Conservation (phyloP, 352 stramenopile genomes). For the Phytopythium litorale region DNA sequence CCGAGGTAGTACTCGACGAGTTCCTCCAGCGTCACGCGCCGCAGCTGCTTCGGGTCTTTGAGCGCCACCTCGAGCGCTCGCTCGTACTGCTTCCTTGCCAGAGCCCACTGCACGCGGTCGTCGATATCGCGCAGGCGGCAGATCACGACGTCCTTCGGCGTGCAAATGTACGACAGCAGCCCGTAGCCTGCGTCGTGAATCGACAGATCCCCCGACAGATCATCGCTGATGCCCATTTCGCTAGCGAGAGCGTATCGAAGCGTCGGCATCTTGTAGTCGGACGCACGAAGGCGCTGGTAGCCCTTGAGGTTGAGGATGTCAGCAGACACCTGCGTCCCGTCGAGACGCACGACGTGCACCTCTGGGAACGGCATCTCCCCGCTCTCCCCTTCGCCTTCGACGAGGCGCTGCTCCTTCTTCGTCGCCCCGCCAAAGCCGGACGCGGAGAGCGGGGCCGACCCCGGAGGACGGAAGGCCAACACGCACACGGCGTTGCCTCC, state of each 20-base stretch:
- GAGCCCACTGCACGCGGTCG: slow-evolving; percentile 69
- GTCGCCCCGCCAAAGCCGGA: slow-evolving; percentile 19
- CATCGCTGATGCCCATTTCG: slow-evolving; percentile 7
- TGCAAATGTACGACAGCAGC: slow-evolving; percentile 72
- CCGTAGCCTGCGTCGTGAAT: slow-evolving; percentile 73
- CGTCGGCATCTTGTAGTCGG: slow-evolving; percentile 80
- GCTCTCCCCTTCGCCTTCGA: slow-evolving; percentile 69
- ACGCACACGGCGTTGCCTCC: slow-evolving; percentile 51
- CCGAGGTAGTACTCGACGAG: slow-evolving; percentile 73
- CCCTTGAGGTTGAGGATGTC: slow-evolving; percentile 73
- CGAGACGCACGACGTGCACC: slow-evolving; percentile 83
- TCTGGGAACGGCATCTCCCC: slow-evolving; percentile 78
- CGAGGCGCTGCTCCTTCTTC: slow-evolving; percentile 34
- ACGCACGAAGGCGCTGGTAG: slow-evolving; percentile 68
- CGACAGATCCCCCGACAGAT: slow-evolving; percentile 22
- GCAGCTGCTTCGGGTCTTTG: slow-evolving; percentile 49
- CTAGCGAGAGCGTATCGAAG: slow-evolving; percentile 49
- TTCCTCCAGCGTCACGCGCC: slow-evolving; percentile 51
- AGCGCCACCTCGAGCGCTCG: slow-evolving; percentile 62
- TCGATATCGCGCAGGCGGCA: slow-evolving; percentile 75
- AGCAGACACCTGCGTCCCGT: slow-evolving; percentile 85
- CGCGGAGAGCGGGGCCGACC: slow-evolving; percentile 20
- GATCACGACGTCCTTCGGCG: slow-evolving; percentile 83
- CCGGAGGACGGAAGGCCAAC: slow-evolving; percentile 66
- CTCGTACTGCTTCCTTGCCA: slow-evolving; percentile 57